Conservation (phyloP, 140 eudicot genomes). For the Stevia rebaudiana region DNA sequence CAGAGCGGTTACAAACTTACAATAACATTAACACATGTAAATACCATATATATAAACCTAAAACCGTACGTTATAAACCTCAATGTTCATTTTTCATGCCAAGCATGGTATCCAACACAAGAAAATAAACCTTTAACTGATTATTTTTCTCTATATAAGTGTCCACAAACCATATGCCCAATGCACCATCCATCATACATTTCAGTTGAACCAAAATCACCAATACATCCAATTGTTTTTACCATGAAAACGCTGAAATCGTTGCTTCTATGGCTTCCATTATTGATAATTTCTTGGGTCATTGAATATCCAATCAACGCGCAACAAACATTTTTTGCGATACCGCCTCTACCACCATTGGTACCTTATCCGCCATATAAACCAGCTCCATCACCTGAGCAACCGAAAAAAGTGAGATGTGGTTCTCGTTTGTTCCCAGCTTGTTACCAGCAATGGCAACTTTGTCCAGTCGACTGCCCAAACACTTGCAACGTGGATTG, state of each 20-base stretch:
- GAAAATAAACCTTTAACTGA: slow-evolving; percentile 14
- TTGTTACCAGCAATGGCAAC: slow-evolving; percentile 12
- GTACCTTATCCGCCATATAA: no score
- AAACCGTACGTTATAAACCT: no score
- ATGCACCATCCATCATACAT: slow-evolving; percentile 10
- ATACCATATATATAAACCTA: no score
- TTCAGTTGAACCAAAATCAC: neutral
- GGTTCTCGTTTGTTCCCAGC: slow-evolving; percentile 13
- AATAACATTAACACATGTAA: no score
- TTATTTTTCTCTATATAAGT: neutral
- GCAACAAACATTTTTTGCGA: neutral
- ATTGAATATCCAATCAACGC: neutral
- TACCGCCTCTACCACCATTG: slow-evolving; percentile 6
- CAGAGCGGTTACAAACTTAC: no score
- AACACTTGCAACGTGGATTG: slow-evolving; percentile 36
- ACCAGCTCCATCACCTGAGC: neutral
- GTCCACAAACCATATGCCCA: slow-evolving; percentile 1
- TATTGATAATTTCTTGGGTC: slow-evolving; percentile 12
- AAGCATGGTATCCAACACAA: no score
- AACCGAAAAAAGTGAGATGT: slow-evolving; percentile 23
- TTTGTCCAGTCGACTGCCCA: slow-evolving; percentile 21
- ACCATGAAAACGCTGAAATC: slow-evolving; percentile 4
- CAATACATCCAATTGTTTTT: neutral
- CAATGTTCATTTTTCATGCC: no score
- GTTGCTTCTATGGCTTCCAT: slow-evolving; percentile 25